Evolutionary conservation across 2,329 filamentous ascomycete species (phyloP).

Genomic region (Zymoseptoria crescenta): DNA sequence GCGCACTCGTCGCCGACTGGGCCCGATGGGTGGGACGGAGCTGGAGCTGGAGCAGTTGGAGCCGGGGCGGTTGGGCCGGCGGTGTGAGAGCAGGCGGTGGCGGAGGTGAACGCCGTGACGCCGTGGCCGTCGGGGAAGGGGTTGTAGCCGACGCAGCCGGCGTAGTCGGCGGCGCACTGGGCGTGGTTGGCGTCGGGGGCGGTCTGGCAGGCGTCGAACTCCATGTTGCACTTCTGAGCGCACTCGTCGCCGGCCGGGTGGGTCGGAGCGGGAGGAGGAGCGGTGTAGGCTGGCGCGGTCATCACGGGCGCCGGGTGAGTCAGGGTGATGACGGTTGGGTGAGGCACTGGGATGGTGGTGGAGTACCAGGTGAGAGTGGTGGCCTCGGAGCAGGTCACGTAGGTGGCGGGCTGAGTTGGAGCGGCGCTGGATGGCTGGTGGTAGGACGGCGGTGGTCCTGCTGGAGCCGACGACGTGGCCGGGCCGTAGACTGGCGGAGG

Average conservation of each 20-base stretch:
- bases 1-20: background rate
- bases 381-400: background rate
- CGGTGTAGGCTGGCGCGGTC: background rate
- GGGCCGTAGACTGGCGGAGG: background rate
- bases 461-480: background rate
- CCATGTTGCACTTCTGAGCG: background rate
- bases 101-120: background rate
- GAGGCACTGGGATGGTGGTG: background rate
- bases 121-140: conserved; percentile 1
- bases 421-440: too few relatives aligned
- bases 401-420: background rate
- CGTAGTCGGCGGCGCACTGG: conserved; percentile 9
- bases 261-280: background rate
- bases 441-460: too few relatives aligned
- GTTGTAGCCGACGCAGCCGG: conserved; percentile 11
- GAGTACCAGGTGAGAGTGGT: background rate
- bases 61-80: background rate
- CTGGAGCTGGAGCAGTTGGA: background rate
- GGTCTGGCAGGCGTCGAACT: conserved; percentile 1
- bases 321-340: background rate
- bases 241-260: background rate
- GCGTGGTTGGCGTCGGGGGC: conserved; percentile 7
- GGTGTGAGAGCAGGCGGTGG: background rate
- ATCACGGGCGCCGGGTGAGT: background rate
- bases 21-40: background rate